A percentile compares a stretch with the other conserved stretches of the same genome.
Evolutionary conservation across 768 basidiomycete genomes (phyloP).

Genomic region (Termitomyces sp.): DNA sequence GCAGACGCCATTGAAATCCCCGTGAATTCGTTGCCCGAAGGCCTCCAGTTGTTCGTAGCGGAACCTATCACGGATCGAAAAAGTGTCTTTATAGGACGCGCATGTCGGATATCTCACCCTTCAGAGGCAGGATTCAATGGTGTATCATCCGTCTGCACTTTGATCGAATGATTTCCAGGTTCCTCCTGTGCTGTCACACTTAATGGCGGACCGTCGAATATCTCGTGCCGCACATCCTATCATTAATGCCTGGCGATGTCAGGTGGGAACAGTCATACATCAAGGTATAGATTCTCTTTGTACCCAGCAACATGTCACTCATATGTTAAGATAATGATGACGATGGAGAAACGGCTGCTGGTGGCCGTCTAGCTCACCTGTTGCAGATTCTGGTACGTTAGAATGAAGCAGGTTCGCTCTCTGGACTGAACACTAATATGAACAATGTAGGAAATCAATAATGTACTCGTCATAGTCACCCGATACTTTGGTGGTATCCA

Average conservation of each 20-base stretch:
- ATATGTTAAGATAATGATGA: conserved; percentile 77
- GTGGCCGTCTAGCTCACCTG: conserved; percentile 84
- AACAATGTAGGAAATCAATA: conserved; percentile 56
- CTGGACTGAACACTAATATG: background rate
- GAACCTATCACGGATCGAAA: conserved; percentile 85
- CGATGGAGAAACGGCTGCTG: conserved; percentile 91
- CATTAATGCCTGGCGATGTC: conserved; percentile 82
- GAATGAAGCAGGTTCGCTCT: background rate
- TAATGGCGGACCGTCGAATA: conserved; percentile 70
- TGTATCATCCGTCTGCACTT: conserved; percentile 2
- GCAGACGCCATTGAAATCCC: conserved; percentile 9
- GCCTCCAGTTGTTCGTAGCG: conserved; percentile 61
- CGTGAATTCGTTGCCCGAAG: conserved; percentile 39
- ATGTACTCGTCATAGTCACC: conserved; percentile 89
- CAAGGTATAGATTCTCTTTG: conserved; percentile 46
- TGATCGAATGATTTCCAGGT: conserved; percentile 39
- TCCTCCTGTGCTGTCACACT: conserved; percentile 54
- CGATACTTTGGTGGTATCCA: conserved; percentile 93
- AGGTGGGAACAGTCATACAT: conserved; percentile 59
- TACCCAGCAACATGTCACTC: background rate
- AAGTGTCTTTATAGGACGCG: conserved; percentile 81
- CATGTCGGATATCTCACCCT: conserved; percentile 74
- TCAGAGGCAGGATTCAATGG: conserved; percentile 47
- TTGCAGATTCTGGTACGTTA: conserved; percentile 74
- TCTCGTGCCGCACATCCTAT: conserved; percentile 73